Evolutionary conservation across 306 rosid species (phyloP).

Genomic region (Quercus gilva): DNA sequence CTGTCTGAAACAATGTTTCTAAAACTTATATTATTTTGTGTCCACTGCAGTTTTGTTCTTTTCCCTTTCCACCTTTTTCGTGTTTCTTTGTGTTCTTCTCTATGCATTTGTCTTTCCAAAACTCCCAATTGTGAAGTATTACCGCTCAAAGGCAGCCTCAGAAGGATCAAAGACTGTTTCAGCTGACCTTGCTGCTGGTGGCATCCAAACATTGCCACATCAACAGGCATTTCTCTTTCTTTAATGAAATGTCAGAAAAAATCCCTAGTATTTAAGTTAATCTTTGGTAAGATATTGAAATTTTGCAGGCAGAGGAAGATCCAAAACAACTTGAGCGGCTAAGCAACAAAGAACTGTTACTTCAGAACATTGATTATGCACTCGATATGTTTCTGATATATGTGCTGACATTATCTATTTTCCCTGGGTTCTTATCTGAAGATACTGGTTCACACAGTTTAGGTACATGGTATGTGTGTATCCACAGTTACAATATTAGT

Average conservation of each 20-base stretch:
- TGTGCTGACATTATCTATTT: conserved; percentile 63
- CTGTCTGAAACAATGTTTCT: neutral
- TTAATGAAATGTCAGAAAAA: neutral
- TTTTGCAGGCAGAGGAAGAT: conserved; percentile 47
- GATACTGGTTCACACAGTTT: conserved; percentile 80
- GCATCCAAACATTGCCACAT: conserved; percentile 43
- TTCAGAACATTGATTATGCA: conserved; percentile 76
- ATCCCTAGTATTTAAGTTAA: neutral
- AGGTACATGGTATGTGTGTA: conserved; percentile 63
- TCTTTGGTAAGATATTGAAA: neutral
- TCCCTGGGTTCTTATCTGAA: conserved; percentile 92
- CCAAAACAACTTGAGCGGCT: conserved; percentile 40
- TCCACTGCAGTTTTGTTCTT: conserved; percentile 73
- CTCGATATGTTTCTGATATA: conserved; percentile 61
- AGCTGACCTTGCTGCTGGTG: conserved; percentile 84
- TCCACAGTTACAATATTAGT: neutral
- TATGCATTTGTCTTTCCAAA: conserved; percentile 72
- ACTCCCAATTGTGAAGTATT: conserved; percentile 69
- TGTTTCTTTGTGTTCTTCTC: conserved; percentile 64
- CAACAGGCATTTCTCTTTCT: conserved; percentile 25
- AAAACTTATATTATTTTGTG: conserved; percentile 1
- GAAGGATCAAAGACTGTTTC: conserved; percentile 88
- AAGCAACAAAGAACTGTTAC: conserved; percentile 54
- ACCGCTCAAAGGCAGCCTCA: conserved; percentile 80
- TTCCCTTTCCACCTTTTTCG: conserved; percentile 59